A percentile compares a stretch with the other conserved stretches of the same genome.
Evolutionary conservation across 169 alveolate genomes (phyloP).

Genomic region (Eimeria falciformis): DNA sequence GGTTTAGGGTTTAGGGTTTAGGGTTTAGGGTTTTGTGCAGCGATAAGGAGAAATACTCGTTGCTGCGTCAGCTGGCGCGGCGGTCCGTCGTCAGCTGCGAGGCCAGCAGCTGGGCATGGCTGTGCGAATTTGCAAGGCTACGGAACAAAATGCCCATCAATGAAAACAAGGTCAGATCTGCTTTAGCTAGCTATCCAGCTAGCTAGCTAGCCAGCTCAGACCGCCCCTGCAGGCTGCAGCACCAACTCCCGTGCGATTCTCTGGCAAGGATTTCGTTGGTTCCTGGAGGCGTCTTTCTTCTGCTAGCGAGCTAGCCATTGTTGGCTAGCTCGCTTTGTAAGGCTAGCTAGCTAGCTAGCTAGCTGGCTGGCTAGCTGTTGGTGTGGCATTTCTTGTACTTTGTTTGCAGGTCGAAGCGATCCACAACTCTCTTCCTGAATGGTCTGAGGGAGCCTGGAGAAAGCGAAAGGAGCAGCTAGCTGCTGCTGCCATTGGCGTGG

Average conservation of each 20-base stretch:
- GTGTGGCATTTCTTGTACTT: neutral
- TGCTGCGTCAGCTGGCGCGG: slow-evolving; percentile 89
- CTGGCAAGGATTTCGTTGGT: neutral
- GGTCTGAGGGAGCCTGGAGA: slow-evolving; percentile 66
- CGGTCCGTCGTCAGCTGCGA: slow-evolving; percentile 90
- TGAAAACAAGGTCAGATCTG: slow-evolving; percentile 77
- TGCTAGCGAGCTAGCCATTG: slow-evolving; percentile 5
- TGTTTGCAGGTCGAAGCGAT: slow-evolving; percentile 32
- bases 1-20: slow-evolving; percentile 1
- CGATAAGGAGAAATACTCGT: slow-evolving; percentile 84
- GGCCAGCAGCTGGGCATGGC: slow-evolving; percentile 90
- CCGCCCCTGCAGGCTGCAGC: neutral
- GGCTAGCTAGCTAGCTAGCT: slow-evolving; percentile 33
- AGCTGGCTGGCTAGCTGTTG: slow-evolving; percentile 35
- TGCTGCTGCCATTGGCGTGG: slow-evolving; percentile 3
- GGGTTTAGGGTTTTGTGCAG: slow-evolving; percentile 5
- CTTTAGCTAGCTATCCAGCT: too few relatives aligned
- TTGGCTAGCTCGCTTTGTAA: slow-evolving; percentile 25
- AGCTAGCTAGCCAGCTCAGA: neutral
- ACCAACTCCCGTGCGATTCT: neutral
- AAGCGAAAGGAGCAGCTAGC: slow-evolving; percentile 29
- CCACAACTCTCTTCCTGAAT: slow-evolving; percentile 42
- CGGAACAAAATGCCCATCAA: slow-evolving; percentile 88
- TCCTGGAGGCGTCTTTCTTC: neutral
- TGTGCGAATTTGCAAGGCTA: slow-evolving; percentile 90